Conservation (phyloP, 2,329 filamentous ascomycete genomes). For the Aspergillus cejpii region DNA sequence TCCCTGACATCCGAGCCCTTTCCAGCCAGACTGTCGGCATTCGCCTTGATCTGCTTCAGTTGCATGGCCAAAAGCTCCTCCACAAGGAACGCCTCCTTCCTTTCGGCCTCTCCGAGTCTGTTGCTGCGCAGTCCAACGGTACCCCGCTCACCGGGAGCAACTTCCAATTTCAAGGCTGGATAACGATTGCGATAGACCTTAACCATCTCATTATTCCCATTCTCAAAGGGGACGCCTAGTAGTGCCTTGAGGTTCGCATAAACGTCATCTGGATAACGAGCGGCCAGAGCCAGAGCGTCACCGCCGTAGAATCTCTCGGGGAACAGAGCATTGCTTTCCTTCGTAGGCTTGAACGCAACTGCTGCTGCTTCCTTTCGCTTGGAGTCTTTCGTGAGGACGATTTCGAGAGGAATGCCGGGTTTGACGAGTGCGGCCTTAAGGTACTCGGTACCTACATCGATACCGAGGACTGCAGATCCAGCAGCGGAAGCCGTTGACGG, state of each 20-base stretch:
- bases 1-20: constrained; percentile 68
- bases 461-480: constrained; percentile 73
- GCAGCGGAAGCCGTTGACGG: constrained; percentile 53
- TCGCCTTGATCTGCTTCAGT: constrained; percentile 81
- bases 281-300: constrained; percentile 79
- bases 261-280: constrained; percentile 84
- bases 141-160: constrained; percentile 47
- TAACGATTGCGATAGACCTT: constrained; percentile 67
- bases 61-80: constrained; percentile 97
- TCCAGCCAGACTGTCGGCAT: constrained; percentile 77
- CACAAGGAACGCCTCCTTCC: constrained; percentile 59
- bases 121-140: constrained; percentile 79
- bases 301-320: constrained; percentile 89
- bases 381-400: constrained; percentile 95
- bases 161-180: constrained; percentile 66
- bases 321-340: constrained; percentile 58
- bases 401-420: constrained; percentile 92
- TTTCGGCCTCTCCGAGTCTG: constrained; percentile 58
- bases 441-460: constrained; percentile 94
- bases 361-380: constrained; percentile 90
- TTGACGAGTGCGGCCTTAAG: constrained; percentile 95
- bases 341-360: constrained; percentile 86
- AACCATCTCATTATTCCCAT: constrained; percentile 46
- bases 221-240: constrained; percentile 60
- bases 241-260: constrained; percentile 91